Base-by-base conservation (phyloP, 2,329 filamentous ascomycete species). In the Calonectria multiphialidica region DNA sequence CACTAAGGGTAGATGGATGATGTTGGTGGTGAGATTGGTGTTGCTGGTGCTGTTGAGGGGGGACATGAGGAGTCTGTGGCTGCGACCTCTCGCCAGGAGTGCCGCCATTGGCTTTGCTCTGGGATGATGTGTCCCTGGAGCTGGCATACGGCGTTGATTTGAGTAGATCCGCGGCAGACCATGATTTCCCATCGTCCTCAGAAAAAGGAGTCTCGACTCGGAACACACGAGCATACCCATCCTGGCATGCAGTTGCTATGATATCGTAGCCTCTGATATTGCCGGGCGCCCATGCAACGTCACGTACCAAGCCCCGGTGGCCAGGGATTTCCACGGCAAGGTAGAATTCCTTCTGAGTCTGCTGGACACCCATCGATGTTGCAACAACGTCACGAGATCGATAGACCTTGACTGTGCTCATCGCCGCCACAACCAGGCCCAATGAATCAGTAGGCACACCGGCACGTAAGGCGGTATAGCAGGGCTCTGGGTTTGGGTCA, bases 281-380 rank as follows among this genome's bases (percentile, higher is more conserved):
- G 15, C 95, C 96, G 59, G 95, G 94, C 1, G 96, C 95, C 97
- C 97, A 99, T 2, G 95, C 93, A 1, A 98, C 90, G 81, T 98
- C 96, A 59, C 96, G 90, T 8, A 98, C 94, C 45, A 98, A 88
- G 1, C 93, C 92, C 9, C 90, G 88, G 78, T 98, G 94, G 2
- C 92, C 92, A 35, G 88, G 87, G 18, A 98, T 86, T 80, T 95
- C 93, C 23, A 93, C 92, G 0, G 95, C 95, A 9, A 94, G 90
- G 81, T 98, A 98, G 81, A 98, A 97, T 71, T 95, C 93, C 73
- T 94, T 94, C 86, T 81, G 91, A 85, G 85, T 92, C 86, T 83
- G 86, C 18, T 84, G 83, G 45, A 87, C 87, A 68, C 86, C 91
- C 74, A 88, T 88, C 63, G 84, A 87, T 45, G 84, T 83, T n/a